Conservation (phyloP, 768 basidiomycete genomes). For the Leccinum disarticulatum region DNA sequence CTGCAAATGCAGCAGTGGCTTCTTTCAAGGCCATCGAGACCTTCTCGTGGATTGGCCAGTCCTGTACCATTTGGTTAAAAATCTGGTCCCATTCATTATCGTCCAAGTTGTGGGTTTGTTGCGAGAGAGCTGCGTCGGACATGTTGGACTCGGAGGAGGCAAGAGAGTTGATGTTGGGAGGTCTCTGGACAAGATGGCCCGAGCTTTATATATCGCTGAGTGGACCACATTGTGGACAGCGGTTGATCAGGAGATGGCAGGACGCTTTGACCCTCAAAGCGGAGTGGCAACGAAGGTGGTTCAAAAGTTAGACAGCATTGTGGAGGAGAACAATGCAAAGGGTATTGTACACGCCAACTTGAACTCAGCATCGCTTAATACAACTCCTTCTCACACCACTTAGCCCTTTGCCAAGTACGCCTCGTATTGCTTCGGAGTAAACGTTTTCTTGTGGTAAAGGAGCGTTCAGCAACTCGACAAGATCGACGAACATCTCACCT, state of each 20-base stretch:
- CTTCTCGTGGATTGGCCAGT: not conserved
- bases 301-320: not conserved
- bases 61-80: not conserved
- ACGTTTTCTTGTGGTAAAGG: conserved; percentile 55
- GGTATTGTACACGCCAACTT: not conserved
- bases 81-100: conserved; percentile 3
- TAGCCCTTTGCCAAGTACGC: conserved; percentile 40
- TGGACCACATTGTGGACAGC: conserved; percentile 7
- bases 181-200: not conserved
- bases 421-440: conserved; percentile 68
- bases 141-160: conserved; percentile 2
- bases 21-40: conserved; percentile 9
- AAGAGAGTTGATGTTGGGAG: not conserved
- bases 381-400: not conserved
- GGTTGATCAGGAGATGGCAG: not conserved
- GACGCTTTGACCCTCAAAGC: not conserved
- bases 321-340: conserved; percentile 9
- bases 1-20: conserved; percentile 14
- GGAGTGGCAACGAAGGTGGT: not conserved
- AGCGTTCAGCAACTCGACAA: not conserved
- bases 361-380: not conserved
- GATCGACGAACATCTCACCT: conserved; percentile 46
- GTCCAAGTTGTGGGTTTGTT: not conserved
- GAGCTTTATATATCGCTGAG: conserved; percentile 17
- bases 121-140: conserved; percentile 2